Evolutionary conservation across 805 yeast genomes (phyloP).

Genomic region (Kodamaea jinghongensis): DNA sequence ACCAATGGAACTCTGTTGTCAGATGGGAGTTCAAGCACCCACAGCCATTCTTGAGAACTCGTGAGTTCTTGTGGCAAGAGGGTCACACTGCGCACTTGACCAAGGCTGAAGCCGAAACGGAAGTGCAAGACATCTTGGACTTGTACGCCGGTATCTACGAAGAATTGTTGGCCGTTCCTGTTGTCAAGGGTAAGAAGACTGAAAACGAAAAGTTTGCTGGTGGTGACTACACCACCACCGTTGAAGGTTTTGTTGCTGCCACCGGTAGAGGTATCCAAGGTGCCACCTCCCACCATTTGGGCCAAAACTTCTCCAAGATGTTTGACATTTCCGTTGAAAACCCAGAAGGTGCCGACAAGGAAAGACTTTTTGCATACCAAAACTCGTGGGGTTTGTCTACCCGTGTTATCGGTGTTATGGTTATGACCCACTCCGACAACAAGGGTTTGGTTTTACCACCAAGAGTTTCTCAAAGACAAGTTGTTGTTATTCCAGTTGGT

Average conservation of each 20-base stretch:
- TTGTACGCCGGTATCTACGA: constrained; percentile 81
- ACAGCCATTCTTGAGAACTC: constrained; percentile 96
- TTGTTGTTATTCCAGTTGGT: constrained; percentile 93
- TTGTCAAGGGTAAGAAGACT: constrained; percentile 90
- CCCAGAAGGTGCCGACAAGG: constrained; percentile 87
- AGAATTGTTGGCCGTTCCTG: constrained; percentile 96
- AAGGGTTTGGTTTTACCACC: constrained; percentile 98
- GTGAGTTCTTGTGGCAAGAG: constrained; percentile 99
- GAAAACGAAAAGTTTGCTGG: constrained; percentile 99
- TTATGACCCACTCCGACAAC: constrained; percentile 97
- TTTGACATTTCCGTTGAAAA: constrained; percentile 93
- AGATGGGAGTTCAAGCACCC: constrained; percentile 99
- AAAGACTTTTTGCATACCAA: constrained; percentile 87
- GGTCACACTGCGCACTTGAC: constrained; percentile 98
- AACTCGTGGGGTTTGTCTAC: constrained; percentile 99
- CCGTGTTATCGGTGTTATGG: constrained; percentile 98
- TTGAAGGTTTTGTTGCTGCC: constrained; percentile 95
- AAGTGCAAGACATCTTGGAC: constrained; percentile 83
- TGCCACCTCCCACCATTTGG: constrained; percentile 96
- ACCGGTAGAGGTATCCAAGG: constrained; percentile 99
- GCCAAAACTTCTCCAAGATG: constrained; percentile 98
- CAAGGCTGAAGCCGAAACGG: constrained; percentile 72
- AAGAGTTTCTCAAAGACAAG: constrained; percentile 89
- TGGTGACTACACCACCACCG: constrained; percentile 91
- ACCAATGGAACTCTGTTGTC: constrained; percentile 99